These are phyloP conservation scores for Clausena lansium DNA, from an alignment of 345 rosid genomes.

Conservation along the genomic window DNA sequence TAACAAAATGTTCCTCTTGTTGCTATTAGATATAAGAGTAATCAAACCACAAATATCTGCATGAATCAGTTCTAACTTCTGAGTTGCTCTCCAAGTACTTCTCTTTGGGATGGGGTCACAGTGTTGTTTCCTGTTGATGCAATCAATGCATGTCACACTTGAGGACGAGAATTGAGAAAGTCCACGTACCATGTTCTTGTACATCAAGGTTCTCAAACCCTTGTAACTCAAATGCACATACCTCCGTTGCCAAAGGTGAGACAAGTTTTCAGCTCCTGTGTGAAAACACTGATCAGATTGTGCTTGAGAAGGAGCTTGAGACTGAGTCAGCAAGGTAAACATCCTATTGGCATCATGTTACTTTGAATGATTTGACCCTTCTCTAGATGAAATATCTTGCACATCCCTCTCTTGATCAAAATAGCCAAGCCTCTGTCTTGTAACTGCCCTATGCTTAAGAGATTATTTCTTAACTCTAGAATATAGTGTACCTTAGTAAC, in stretches of 20 bases:
- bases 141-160: neutral
- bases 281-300: too few species aligned
- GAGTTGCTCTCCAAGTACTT: neutral
- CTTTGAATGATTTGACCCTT: neutral
- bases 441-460: conserved; percentile 17
- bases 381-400: conserved; percentile 5
- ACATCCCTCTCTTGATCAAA: neutral
- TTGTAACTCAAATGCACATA: neutral
- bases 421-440: conserved; percentile 6
- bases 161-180: neutral
- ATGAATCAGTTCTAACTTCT: neutral
- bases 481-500: conserved; percentile 9
- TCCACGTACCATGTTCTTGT: neutral
- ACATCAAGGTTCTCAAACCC: neutral
- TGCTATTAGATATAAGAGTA: neutral
- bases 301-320: too few species aligned
- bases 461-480: conserved; percentile 7
- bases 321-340: conserved; percentile 9
- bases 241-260: neutral
- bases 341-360: conserved; percentile 6
- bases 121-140: neutral
- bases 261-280: neutral
- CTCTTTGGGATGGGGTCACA: neutral
- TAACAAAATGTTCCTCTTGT: too few species aligned
- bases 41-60: neutral